Base-by-base conservation (phyloP, 768 basidiomycete species). In the Sutorius australiensis region DNA sequence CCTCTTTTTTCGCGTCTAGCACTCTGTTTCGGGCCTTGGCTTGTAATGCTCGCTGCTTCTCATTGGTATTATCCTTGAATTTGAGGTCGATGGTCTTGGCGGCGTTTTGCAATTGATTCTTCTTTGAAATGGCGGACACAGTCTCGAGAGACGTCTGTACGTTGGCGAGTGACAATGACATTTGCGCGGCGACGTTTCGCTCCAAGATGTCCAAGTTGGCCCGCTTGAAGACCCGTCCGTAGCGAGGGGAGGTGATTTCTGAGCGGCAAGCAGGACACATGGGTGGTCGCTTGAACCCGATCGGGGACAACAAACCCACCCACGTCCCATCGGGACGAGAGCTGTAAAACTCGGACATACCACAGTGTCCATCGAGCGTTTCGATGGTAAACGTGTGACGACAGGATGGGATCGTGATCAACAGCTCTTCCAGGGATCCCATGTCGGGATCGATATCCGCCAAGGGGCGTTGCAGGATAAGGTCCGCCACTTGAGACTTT, bases 381-480 rank as follows among this genome's bases (percentile, higher is more conserved):
- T 86, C 86, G 14, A 86, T 78, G 0, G 87, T 88, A 64, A 89
- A 87, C 2, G 77, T 67, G 63, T 89, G 87, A 0, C 76, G 57
- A 61, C 87, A 89, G 16, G 69, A 69, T 0, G 80, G 80, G 38
- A 87, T 73, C 1, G 84, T 84, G 60, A 88, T 83, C 46, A 83
- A 59, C 11, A 80, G 64, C 34, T 82, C 78, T 53, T 81, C 79
- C 30, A 80, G 44, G 3, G 69, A 65, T 5, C 63, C 71, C 13
- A 56, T 45, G 16, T 76, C 70, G 6, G 70, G 67, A 4, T 75
- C 65, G 30, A 87, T 61, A 0, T 86, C 83, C 3, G 55, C 67
- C 6, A 88, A 66, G 1, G 75, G 74, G 13, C 76, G 74, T 24
- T 76, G 71, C 67, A 84, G 59, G 54, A 87, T 70, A n/a, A 86